A percentile compares a stretch with the other conserved stretches of the same genome.
Conservation (phyloP, 306 rosid species). For the Quercus alba region DNA sequence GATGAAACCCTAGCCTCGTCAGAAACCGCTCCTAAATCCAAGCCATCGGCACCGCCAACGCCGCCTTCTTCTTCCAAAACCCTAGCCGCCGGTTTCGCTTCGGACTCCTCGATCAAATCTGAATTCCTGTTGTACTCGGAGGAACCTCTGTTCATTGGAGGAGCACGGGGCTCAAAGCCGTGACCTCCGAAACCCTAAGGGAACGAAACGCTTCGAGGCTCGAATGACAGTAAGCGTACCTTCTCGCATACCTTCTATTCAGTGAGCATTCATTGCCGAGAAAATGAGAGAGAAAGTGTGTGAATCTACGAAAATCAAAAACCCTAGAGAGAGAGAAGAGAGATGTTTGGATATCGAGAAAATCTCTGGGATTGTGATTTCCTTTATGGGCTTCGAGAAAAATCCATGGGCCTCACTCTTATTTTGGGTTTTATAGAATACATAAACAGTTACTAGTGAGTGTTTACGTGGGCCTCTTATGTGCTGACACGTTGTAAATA, state of each 20-base stretch:
- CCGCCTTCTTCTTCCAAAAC: constrained; percentile 22
- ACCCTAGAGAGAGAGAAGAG: constrained; percentile 21
- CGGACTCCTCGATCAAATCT: constrained; percentile 28
- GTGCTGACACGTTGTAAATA: neutral
- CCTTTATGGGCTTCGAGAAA: constrained; percentile 10
- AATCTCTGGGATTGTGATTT: constrained; percentile 4
- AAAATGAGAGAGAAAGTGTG: neutral
- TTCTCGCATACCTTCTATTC: constrained; percentile 8
- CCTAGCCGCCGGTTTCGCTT: constrained; percentile 8
- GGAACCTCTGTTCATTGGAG: no score
- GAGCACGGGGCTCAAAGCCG: neutral
- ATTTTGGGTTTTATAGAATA: neutral
- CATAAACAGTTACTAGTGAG: neutral
- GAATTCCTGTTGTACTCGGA: constrained; percentile 30
- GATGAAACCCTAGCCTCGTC: constrained; percentile 38
- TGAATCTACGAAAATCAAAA: constrained; percentile 11
- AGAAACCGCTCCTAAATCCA: constrained; percentile 5
- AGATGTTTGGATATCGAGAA: constrained; percentile 33
- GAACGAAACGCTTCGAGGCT: constrained; percentile 10
- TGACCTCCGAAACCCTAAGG: constrained; percentile 29
- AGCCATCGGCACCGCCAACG: constrained; percentile 17
- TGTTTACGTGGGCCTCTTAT: neutral
- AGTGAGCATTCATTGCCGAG: neutral
- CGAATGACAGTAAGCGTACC: constrained; percentile 15
- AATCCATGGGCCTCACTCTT: neutral